Conservation (phyloP, 352 stramenopile genomes). For the Pythium plurisporium region DNA sequence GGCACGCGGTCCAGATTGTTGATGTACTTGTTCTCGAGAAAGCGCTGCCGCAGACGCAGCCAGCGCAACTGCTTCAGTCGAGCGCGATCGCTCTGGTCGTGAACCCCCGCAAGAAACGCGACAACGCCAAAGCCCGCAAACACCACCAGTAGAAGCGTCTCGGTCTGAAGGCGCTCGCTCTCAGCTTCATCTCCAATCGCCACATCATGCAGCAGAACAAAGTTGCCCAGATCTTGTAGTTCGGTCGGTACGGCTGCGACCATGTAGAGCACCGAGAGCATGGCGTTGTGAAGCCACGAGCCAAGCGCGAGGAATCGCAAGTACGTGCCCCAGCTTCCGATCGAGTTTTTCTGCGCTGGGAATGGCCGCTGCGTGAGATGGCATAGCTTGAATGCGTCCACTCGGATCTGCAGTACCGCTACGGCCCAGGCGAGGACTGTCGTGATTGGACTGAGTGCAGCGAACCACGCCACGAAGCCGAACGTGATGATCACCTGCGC, state of each 20-base stretch:
- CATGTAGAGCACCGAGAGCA: constrained; percentile 30
- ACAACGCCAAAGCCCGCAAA: constrained; percentile 35
- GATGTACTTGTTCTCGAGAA: constrained; percentile 63
- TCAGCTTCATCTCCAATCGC: not conserved
- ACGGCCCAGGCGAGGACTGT: constrained; percentile 44
- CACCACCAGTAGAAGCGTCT: constrained; percentile 35
- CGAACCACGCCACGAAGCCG: constrained; percentile 67
- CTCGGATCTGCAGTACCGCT: constrained; percentile 51
- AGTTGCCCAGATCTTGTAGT: constrained; percentile 17
- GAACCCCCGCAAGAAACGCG: constrained; percentile 24
- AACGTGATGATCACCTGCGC: constrained; percentile 60
- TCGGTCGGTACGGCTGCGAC: not conserved
- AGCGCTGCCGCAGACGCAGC: constrained; percentile 22
- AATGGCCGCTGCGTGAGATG: constrained; percentile 60
- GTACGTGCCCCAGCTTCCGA: constrained; percentile 62
- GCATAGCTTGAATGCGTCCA: constrained; percentile 64
- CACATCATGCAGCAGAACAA: constrained; percentile 15
- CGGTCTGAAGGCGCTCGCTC: constrained; percentile 9
- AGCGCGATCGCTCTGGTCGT: constrained; percentile 36
- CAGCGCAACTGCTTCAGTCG: constrained; percentile 26
- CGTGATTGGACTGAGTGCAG: constrained; percentile 35
- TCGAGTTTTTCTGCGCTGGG: constrained; percentile 36
- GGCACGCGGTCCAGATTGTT: constrained; percentile 37
- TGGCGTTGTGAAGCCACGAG: constrained; percentile 49
- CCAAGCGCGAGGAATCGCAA: constrained; percentile 48